Percentiles rank a stretch among this genome's conserved stretches.
Conservation (phyloP, 2,329 filamentous ascomycete species). For the Zasmidium cellare region DNA sequence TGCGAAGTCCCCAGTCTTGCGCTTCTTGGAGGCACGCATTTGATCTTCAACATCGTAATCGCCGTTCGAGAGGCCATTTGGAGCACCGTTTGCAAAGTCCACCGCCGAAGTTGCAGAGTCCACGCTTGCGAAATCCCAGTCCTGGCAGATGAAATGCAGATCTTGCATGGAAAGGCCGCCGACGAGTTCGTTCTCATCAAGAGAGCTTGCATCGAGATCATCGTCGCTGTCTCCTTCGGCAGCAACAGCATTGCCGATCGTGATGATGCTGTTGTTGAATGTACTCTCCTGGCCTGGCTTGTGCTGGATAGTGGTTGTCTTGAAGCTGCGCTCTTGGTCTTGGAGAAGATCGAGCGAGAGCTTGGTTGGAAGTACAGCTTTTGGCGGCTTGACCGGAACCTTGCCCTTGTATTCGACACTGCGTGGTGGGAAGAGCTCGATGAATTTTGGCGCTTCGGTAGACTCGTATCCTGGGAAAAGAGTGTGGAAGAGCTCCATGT, state of each 20-base stretch:
- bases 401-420: slow-evolving; percentile 77
- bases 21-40: slow-evolving; percentile 62
- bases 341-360: slow-evolving; percentile 80
- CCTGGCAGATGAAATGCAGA: slow-evolving; percentile 79
- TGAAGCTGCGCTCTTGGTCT: slow-evolving; percentile 85
- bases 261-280: slow-evolving; percentile 40
- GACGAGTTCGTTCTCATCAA: slow-evolving; percentile 63
- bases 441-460: slow-evolving; percentile 73
- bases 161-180: slow-evolving; percentile 77
- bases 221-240: slow-evolving; percentile 53
- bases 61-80: slow-evolving; percentile 21
- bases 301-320: slow-evolving; percentile 59
- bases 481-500: slow-evolving; percentile 73
- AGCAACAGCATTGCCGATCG: slow-evolving; percentile 56
- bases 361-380: slow-evolving; percentile 81
- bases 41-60: slow-evolving; percentile 39
- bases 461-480: slow-evolving; percentile 80
- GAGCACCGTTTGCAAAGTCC: slow-evolving; percentile 25
- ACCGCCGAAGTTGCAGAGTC: slow-evolving; percentile 40
- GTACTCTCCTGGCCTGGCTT: slow-evolving; percentile 46
- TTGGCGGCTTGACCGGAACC: slow-evolving; percentile 74
- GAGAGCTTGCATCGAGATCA: slow-evolving; percentile 51
- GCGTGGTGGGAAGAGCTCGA: slow-evolving; percentile 79
- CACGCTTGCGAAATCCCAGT: slow-evolving; percentile 72
- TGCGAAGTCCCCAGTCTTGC: slow-evolving; percentile 50